Evolutionary conservation across 129 eudicot species (phyloP).

Genomic region (Tagetes patula): DNA sequence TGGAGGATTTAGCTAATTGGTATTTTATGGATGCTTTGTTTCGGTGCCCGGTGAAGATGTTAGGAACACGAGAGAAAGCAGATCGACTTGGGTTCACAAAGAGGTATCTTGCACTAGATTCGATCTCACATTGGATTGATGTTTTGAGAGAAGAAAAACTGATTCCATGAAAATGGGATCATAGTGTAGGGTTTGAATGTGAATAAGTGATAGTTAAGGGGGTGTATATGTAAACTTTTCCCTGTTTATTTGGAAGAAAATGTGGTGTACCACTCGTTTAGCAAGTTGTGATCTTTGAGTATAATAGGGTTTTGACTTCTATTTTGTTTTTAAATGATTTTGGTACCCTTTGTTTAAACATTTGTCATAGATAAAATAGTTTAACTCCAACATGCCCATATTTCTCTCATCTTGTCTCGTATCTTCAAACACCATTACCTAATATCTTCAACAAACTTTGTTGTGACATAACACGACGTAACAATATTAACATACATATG

Average conservation of each 20-base stretch:
- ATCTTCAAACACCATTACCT: conserved; percentile 22
- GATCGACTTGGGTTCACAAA: conserved; percentile 61
- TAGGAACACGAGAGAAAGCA: conserved; percentile 66
- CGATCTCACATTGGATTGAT: conserved; percentile 74
- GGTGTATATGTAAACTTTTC: conserved; percentile 3
- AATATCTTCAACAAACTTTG: neutral
- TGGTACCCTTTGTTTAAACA: conserved; percentile 34
- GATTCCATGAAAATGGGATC: conserved; percentile 51
- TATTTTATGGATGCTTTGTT: conserved; percentile 66
- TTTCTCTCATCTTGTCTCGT: conserved; percentile 50
- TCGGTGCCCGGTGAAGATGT: conserved; percentile 68
- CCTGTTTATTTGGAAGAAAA: conserved; percentile 27
- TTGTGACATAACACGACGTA: neutral
- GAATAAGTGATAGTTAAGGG: neutral
- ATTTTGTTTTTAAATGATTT: conserved; percentile 24
- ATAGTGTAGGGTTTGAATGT: conserved; percentile 17
- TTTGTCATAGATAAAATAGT: conserved; percentile 19
- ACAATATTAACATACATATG: too few relatives aligned
- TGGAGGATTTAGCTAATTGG: conserved; percentile 85
- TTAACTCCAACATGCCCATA: conserved; percentile 24
- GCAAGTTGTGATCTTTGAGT: conserved; percentile 24
- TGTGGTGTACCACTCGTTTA: conserved; percentile 46
- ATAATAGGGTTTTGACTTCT: conserved; percentile 29
- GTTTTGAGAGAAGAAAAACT: conserved; percentile 68
- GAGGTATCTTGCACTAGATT: conserved; percentile 61